phyloP scores from a whole-genome alignment of 306 rosid genomes.

The Cucumis hystrix region DNA sequence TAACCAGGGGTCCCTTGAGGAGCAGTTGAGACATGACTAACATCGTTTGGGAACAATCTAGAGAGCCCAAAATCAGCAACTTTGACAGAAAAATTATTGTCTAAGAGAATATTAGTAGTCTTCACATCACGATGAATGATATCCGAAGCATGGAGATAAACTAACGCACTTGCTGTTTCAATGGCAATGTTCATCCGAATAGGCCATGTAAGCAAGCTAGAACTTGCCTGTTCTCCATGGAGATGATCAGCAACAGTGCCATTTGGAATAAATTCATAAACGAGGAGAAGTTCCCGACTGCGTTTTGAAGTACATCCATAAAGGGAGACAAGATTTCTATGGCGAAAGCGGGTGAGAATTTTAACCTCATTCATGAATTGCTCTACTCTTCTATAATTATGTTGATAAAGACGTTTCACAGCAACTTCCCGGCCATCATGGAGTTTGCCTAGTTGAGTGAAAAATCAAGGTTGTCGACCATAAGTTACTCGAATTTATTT shows the following conservation, averaged over 20 bases:
- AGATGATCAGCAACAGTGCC: conserved; percentile 73
- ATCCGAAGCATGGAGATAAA: conserved; percentile 66
- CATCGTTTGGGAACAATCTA: conserved; percentile 39
- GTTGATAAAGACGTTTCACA: conserved; percentile 48
- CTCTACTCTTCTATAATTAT: conserved; percentile 35
- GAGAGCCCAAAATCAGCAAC: conserved; percentile 84
- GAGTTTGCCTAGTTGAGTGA: conserved; percentile 38
- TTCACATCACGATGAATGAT: conserved; percentile 66
- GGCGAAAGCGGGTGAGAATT: conserved; percentile 50
- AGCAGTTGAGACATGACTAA: conserved; percentile 56
- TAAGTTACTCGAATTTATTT: not conserved
- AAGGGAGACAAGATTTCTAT: conserved; percentile 48
- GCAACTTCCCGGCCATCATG: conserved; percentile 81
- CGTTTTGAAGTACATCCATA: conserved; percentile 62
- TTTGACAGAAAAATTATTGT: conserved; percentile 31
- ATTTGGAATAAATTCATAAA: conserved; percentile 59
- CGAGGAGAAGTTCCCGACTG: conserved; percentile 52
- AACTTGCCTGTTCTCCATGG: conserved; percentile 33
- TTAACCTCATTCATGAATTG: conserved; percentile 53
- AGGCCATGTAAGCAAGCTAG: conserved; percentile 37
- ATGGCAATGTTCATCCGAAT: conserved; percentile 49
- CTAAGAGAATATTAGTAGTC: conserved; percentile 61
- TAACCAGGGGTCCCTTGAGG: conserved; percentile 81
- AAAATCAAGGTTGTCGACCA: not conserved
- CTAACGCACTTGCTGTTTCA: conserved; percentile 52